phyloP scores from a whole-genome alignment of 2,329 filamentous ascomycete species.

The Colletotrichum eleusines region DNA sequence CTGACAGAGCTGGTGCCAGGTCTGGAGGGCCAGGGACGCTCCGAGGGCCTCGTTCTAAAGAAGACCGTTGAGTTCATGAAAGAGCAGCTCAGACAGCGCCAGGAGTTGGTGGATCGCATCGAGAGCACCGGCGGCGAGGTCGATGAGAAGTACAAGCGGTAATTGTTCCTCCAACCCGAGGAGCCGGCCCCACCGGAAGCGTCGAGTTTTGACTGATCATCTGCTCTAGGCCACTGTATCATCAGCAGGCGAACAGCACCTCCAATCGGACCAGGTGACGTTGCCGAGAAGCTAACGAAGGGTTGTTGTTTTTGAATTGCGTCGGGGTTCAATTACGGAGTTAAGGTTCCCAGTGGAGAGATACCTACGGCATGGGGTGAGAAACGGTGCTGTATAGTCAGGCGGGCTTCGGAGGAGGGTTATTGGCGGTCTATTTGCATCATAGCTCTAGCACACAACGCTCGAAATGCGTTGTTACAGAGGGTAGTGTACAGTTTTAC shows the following conservation, averaged over 20 bases:
- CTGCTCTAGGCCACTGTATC: neutral
- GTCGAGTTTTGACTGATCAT: neutral
- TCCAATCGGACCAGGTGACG: constrained; percentile 20
- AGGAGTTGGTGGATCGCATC: constrained; percentile 68
- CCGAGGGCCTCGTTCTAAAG: constrained; percentile 85
- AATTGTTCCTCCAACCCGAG: constrained; percentile 42
- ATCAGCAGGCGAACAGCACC: constrained; percentile 21
- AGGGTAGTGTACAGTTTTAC: constrained; percentile 31
- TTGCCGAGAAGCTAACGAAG: neutral
- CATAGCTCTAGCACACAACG: constrained; percentile 8
- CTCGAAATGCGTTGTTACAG: neutral
- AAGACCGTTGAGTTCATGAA: constrained; percentile 76
- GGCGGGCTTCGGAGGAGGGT: neutral
- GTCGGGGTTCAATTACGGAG: constrained; percentile 1
- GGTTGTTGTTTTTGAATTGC: neutral
- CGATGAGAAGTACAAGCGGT: constrained; percentile 60
- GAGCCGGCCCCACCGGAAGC: neutral
- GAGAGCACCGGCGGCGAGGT: constrained; percentile 71
- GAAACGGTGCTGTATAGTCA: neutral
- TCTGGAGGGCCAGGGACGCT: constrained; percentile 84
- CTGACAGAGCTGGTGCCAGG: constrained; percentile 85
- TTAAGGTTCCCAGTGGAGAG: neutral
- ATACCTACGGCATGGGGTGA: constrained; percentile 17
- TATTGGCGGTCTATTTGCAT: constrained; percentile 13
- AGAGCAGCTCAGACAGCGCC: constrained; percentile 69